These are phyloP conservation scores for Cladophialophora bantiana DNA, from an alignment of 2,329 filamentous ascomycete genomes.

Conservation along the genomic window DNA sequence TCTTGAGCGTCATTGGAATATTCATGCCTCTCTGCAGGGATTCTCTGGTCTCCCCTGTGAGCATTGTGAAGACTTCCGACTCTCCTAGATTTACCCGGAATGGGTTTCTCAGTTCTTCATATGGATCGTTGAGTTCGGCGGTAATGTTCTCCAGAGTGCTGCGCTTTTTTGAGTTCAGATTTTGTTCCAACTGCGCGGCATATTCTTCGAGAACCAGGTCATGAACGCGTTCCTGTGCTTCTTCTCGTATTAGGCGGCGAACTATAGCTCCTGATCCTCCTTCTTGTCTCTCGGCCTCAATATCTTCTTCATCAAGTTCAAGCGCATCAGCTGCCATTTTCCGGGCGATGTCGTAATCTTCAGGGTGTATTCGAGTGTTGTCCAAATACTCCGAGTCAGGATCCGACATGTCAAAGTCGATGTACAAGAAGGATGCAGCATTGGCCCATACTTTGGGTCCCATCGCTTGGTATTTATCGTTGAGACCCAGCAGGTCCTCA, in stretches of 20 bases:
- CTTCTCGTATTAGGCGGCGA: slow-evolving; percentile 91
- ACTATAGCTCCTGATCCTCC: slow-evolving; percentile 90
- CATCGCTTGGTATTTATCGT: slow-evolving; percentile 81
- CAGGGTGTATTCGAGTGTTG: slow-evolving; percentile 95
- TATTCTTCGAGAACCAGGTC: slow-evolving; percentile 97
- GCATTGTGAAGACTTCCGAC: slow-evolving; percentile 92
- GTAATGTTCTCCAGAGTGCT: slow-evolving; percentile 96
- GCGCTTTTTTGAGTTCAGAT: slow-evolving; percentile 92
- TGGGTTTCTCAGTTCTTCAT: slow-evolving; percentile 87
- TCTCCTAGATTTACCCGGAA: slow-evolving; percentile 70
- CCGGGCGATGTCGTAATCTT: slow-evolving; percentile 96
- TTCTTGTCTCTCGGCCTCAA: slow-evolving; percentile 91
- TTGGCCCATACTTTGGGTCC: slow-evolving; percentile 94
- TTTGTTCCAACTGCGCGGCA: slow-evolving; percentile 89
- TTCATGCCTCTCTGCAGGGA: slow-evolving; percentile 90
- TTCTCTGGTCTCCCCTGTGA: slow-evolving; percentile 89
- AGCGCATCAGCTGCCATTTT: slow-evolving; percentile 98
- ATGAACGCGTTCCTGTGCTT: slow-evolving; percentile 92
- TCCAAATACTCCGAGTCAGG: slow-evolving; percentile 88
- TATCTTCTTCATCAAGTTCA: slow-evolving; percentile 96
- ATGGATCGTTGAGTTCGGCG: slow-evolving; percentile 88
- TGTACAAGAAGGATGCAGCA: slow-evolving; percentile 92
- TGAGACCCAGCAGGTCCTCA: slow-evolving; percentile 86
- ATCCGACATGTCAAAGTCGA: slow-evolving; percentile 84
- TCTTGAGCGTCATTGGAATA: slow-evolving; percentile 77